Conservation (phyloP, 2,329 filamentous ascomycete genomes). For the Tolypocladium album region DNA sequence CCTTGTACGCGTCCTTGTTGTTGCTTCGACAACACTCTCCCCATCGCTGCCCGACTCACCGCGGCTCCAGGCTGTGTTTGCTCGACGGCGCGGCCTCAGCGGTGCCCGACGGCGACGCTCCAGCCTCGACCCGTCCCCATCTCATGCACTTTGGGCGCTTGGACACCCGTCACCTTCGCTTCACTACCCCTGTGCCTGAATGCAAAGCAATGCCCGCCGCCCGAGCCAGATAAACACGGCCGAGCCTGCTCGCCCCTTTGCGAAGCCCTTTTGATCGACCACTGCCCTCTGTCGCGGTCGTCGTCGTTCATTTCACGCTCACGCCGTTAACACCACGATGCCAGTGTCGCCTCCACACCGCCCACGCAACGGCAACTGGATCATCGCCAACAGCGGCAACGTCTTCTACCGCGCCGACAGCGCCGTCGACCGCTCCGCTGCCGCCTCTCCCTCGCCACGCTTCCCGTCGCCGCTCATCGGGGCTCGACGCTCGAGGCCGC, state of each 20-base stretch:
- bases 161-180: background rate
- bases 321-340: conserved; percentile 1
- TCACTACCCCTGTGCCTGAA: background rate
- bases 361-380: conserved; percentile 10
- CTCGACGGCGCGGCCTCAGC: background rate
- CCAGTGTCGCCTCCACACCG: conserved; percentile 3
- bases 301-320: background rate
- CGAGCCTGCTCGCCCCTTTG: background rate
- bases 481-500: conserved; percentile 25
- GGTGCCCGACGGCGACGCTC: background rate
- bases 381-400: conserved; percentile 12
- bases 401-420: conserved; percentile 17
- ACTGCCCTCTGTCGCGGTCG: background rate
- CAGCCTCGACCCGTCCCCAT: background rate
- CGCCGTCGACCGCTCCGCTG: conserved; percentile 1
- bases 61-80: background rate
- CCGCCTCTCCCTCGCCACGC: background rate
- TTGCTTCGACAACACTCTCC: background rate
- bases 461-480: conserved; percentile 28
- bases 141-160: background rate
- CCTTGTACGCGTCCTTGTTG: background rate
- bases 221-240: background rate
- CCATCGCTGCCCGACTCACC: background rate
- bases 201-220: background rate
- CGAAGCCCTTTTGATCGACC: background rate